Evolutionary conservation across 805 yeast species (phyloP), one percentile per base, ranked within the genome.

Genomic region (Novakomyces olei): DNA sequence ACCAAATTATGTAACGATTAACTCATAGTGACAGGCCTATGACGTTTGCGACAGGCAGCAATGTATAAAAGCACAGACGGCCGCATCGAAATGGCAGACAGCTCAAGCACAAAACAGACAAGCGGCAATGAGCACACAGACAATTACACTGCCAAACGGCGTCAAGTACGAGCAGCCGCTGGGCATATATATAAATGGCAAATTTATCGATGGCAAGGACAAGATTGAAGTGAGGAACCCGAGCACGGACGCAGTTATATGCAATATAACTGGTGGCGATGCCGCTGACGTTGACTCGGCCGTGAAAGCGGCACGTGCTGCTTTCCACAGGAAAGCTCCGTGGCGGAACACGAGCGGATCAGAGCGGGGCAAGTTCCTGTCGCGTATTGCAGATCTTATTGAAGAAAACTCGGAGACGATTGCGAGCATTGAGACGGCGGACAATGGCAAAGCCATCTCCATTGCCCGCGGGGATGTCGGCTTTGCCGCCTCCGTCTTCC

Each of bases 211-310:
- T 44, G 64, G 60, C 37, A 63, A 61, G 41, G 65, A 68, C 49
- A 67, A 72, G 15, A 63, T 75, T 41, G 72, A 50, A 40, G 76
- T 70, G 24, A 49, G 69, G 37, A 43, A 46, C 37, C 48, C 48
- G 20, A 29, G 42, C 34, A 51, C 53, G 28, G 57, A 76, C 53
- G 72, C 74, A 48, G 63, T 58, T 37, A 67, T 78, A 41, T 60
- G 72, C 32, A 63, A 63, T 32, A 69, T 77, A 33, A 71, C 75
- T 50, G 81, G 72, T 49, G 92, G 83, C 31, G 61, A 66, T 37
- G 72, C 58, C 33, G 83, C 65, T 34, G 94, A 80, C 51, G 73
- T 81, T 23, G 83, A 81, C 41, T 44, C 54, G 37, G 96, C 96
- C n/a, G 92, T 85, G 22, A 65, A 68, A 18, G 88, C 92, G 24